phyloP scores from a whole-genome alignment of 1,139 yeast genomes.

The Chernovozyma sophiae-reginae region DNA sequence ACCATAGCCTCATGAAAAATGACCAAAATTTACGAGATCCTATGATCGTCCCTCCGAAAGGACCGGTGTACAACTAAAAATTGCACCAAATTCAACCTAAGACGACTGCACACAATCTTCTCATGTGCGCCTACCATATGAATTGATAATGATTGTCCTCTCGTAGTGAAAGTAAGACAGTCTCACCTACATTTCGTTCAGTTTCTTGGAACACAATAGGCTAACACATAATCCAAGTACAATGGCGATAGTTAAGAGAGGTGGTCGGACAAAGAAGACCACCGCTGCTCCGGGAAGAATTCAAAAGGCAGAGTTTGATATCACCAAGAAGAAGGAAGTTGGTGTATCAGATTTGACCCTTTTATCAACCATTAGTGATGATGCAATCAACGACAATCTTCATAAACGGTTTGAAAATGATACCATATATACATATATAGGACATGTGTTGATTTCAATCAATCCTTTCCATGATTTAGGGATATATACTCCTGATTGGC shows the following conservation, averaged over 20 bases:
- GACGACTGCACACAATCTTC: not conserved
- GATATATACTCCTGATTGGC: constrained; percentile 76
- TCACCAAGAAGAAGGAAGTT: constrained; percentile 87
- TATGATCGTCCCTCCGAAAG: not conserved
- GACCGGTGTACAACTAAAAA: not conserved
- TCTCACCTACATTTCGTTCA: too few relatives aligned
- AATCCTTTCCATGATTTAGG: constrained; percentile 97
- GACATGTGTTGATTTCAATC: constrained; percentile 88
- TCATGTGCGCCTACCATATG: not conserved
- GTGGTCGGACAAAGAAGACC: constrained; percentile 59
- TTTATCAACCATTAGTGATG: constrained; percentile 84
- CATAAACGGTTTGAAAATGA: constrained; percentile 86
- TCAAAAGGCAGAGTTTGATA: constrained; percentile 89
- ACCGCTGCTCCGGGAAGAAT: constrained; percentile 56
- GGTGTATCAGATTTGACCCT: constrained; percentile 95
- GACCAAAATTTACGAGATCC: not conserved
- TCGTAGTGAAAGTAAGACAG: too few relatives aligned
- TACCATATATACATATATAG: constrained; percentile 84
- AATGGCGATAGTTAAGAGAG: constrained; percentile 78
- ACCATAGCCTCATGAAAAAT: not conserved
- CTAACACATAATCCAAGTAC: not conserved
- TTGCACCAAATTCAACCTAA: too few relatives aligned
- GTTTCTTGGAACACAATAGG: too few relatives aligned
- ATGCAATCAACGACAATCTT: constrained; percentile 87
- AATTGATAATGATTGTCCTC: not conserved